Percentiles rank a stretch among this genome's conserved stretches.
Evolutionary conservation across 1,139 yeast genomes (phyloP).

Genomic region (Trichomonascaceae sp.): DNA sequence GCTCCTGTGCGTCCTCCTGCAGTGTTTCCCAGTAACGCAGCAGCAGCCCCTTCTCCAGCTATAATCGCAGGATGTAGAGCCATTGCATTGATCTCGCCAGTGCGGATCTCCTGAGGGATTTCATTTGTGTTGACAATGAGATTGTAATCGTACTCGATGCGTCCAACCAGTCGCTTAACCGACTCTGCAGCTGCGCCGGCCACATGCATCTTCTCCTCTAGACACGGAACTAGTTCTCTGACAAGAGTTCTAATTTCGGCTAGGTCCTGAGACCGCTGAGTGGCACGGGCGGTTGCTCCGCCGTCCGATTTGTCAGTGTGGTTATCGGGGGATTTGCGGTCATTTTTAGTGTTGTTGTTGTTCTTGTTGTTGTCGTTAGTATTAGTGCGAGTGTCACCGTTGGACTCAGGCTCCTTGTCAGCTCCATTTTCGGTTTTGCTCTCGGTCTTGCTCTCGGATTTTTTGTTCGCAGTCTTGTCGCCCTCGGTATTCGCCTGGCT

Average conservation of each 20-base stretch:
- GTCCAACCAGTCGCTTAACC: constrained; percentile 49
- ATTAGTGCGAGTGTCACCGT: no score
- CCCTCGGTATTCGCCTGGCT: no score
- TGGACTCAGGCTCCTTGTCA: no score
- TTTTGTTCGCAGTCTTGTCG: no score
- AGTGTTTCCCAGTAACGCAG: constrained; percentile 28
- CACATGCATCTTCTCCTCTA: constrained; percentile 96
- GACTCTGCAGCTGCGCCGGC: constrained; percentile 84
- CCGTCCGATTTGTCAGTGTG: background rate
- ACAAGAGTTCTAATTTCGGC: constrained; percentile 28
- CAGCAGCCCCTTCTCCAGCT: constrained; percentile 26
- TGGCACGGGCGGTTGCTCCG: background rate
- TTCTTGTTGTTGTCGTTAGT: constrained; percentile 3
- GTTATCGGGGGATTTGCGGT: background rate
- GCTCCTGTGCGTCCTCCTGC: background rate
- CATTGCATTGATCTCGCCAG: constrained; percentile 37
- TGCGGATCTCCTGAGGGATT: constrained; percentile 45
- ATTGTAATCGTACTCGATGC: constrained; percentile 69
- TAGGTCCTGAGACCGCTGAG: constrained; percentile 8
- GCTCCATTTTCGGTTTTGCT: no score
- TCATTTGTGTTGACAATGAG: constrained; percentile 59
- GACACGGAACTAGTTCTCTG: constrained; percentile 70
- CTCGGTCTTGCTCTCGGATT: no score
- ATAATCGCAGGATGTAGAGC: constrained; percentile 70
- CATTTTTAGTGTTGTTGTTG: background rate